These are phyloP conservation scores for Solanum acaule DNA, from an alignment of 257 asterid genomes.

Conservation along the genomic window DNA sequence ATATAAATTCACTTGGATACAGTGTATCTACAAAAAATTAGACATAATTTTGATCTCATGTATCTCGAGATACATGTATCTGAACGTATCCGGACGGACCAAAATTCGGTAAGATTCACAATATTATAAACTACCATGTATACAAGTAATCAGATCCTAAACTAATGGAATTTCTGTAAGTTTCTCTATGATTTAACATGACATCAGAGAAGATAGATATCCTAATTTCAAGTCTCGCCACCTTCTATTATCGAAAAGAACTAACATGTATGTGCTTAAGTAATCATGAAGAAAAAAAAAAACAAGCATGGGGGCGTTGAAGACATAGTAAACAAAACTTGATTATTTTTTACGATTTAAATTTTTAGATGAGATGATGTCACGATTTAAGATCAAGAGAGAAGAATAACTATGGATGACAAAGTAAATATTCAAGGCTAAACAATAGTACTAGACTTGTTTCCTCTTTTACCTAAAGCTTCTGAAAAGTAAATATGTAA, in stretches of 20 bases:
- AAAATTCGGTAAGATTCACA: background rate
- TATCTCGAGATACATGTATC: too few relatives aligned
- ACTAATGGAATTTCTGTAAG: background rate
- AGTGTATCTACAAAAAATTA: background rate
- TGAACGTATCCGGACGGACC: fast-evolving
- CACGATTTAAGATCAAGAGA: background rate
- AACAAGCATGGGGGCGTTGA: background rate
- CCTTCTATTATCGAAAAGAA: background rate
- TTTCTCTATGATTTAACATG: background rate
- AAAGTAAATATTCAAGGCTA: background rate
- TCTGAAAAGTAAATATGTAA: background rate
- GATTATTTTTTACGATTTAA: background rate
- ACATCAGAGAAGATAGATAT: background rate
- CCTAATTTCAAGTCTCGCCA: background rate
- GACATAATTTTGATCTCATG: background rate
- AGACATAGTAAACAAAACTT: background rate
- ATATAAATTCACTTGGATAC: background rate
- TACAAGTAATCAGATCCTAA: background rate
- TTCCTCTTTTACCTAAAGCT: background rate
- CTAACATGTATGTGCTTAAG: background rate
- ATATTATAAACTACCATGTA: too few relatives aligned
- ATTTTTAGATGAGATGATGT: background rate
- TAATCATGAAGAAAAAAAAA: background rate
- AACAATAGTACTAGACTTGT: background rate
- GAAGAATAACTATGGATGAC: background rate